Evolutionary conservation across 2,329 filamentous ascomycete genomes (phyloP).

Genomic region (Alternaria arbusti): DNA sequence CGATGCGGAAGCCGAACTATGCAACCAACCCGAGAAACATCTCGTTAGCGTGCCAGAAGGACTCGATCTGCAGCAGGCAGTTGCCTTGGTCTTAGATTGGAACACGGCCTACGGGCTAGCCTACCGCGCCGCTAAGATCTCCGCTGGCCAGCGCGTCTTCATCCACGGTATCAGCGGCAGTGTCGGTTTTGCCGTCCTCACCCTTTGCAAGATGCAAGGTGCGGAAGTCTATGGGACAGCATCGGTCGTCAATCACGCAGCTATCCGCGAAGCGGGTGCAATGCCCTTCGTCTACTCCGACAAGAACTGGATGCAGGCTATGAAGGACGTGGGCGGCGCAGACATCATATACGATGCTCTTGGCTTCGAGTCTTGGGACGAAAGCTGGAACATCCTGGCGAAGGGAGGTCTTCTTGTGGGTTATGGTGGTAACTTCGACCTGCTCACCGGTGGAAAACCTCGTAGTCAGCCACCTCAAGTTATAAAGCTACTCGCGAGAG

Average conservation of each 20-base stretch:
- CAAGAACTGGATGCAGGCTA: constrained; percentile 57
- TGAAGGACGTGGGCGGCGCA: constrained; percentile 56
- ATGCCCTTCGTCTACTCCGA: constrained; percentile 52
- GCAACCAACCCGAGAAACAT: constrained; percentile 57
- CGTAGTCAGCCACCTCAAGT: constrained; percentile 22
- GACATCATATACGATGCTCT: constrained; percentile 59
- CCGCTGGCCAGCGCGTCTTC: constrained; percentile 56
- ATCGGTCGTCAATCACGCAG: neutral
- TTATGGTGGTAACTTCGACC: constrained; percentile 34
- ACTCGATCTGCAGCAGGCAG: constrained; percentile 52
- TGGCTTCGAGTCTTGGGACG: constrained; percentile 59
- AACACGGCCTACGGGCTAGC: constrained; percentile 44
- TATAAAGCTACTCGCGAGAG: constrained; percentile 33
- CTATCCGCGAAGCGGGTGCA: neutral
- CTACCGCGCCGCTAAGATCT: constrained; percentile 47
- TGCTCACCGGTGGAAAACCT: constrained; percentile 27
- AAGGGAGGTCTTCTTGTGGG: constrained; percentile 47
- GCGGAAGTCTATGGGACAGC: neutral
- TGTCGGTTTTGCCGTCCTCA: constrained; percentile 53
- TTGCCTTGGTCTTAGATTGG: constrained; percentile 57
- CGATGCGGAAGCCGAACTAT: constrained; percentile 50
- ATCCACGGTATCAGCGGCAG: constrained; percentile 60
- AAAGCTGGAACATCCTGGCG: constrained; percentile 55
- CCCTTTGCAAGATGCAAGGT: neutral
- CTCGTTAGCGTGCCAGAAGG: constrained; percentile 52